These are phyloP conservation scores for Lomentospora prolificans DNA, from an alignment of 2,329 filamentous ascomycete species.

Conservation along the genomic window DNA sequence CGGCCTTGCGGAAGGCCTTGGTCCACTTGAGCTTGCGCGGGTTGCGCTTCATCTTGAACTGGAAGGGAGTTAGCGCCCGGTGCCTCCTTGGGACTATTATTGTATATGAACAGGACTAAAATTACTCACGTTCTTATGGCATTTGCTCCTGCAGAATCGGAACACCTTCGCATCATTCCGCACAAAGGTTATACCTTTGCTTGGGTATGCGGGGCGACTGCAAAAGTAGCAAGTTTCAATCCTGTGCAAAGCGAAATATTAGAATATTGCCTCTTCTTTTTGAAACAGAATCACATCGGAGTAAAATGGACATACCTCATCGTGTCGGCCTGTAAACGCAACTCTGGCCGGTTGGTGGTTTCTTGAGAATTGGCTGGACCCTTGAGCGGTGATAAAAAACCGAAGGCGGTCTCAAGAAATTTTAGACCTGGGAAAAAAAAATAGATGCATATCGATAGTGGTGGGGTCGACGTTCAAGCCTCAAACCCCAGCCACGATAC, in stretches of 20 bases:
- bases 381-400: slow-evolving; percentile 7
- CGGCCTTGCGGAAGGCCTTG: slow-evolving; percentile 73
- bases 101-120: no score
- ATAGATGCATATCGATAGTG: slow-evolving; percentile 7
- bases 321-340: slow-evolving; percentile 1
- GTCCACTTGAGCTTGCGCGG: slow-evolving; percentile 96
- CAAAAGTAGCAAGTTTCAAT: slow-evolving; percentile 37
- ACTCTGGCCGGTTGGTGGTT: background rate
- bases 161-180: slow-evolving; percentile 40
- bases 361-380: slow-evolving; percentile 4
- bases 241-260: slow-evolving; percentile 15
- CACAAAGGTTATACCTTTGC: slow-evolving; percentile 45
- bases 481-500: background rate
- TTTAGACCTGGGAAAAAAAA: background rate
- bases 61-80: slow-evolving; percentile 6
- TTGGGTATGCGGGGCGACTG: slow-evolving; percentile 40
- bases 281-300: no score
- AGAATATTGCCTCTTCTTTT: background rate
- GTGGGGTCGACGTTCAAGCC: background rate
- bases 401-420: background rate
- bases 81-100: background rate
- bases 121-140: slow-evolving; percentile 47
- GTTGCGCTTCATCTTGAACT: slow-evolving; percentile 98
- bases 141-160: slow-evolving; percentile 51
- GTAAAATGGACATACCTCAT: slow-evolving; percentile 16